Percentiles rank a stretch among this genome's conserved stretches.
Conservation (phyloP, 306 rosid species). For the Myrica gale region DNA sequence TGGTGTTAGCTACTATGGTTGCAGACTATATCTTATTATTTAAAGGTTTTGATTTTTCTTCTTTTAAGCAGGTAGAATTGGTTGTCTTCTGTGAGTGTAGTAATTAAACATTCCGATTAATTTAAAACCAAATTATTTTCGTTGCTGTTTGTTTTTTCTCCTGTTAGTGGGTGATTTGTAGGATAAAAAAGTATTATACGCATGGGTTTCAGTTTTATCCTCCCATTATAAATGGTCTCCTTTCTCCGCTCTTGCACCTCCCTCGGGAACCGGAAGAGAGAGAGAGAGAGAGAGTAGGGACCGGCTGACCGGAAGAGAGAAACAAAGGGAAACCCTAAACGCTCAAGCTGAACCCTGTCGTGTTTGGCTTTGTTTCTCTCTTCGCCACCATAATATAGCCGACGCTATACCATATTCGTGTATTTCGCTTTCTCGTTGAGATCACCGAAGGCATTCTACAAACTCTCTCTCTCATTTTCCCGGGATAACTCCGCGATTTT, state of each 20-base stretch:
- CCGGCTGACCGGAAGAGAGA: conserved; percentile 4
- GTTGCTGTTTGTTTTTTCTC: no score
- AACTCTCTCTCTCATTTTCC: conserved; percentile 19
- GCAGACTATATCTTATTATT: no score
- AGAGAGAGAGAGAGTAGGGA: neutral
- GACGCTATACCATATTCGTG: neutral
- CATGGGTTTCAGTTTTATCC: conserved; percentile 3
- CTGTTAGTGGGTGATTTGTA: no score
- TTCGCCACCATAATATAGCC: neutral
- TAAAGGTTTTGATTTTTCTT: no score
- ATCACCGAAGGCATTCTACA: neutral
- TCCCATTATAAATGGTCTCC: conserved; percentile 29
- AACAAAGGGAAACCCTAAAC: conserved; percentile 28
- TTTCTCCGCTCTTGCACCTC: neutral
- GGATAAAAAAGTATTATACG: no score
- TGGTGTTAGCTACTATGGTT: no score
- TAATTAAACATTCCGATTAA: no score
- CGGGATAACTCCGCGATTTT: conserved; percentile 17
- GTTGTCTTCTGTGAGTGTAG: no score
- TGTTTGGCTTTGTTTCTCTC: conserved; percentile 44
- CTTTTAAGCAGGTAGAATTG: no score
- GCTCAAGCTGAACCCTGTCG: conserved; percentile 43
- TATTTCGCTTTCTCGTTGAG: conserved; percentile 12
- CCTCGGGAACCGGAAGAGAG: neutral
- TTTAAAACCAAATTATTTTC: no score